phyloP scores from a whole-genome alignment of 2,329 filamentous ascomycete species.

The Sclerotinia trifoliorum region DNA sequence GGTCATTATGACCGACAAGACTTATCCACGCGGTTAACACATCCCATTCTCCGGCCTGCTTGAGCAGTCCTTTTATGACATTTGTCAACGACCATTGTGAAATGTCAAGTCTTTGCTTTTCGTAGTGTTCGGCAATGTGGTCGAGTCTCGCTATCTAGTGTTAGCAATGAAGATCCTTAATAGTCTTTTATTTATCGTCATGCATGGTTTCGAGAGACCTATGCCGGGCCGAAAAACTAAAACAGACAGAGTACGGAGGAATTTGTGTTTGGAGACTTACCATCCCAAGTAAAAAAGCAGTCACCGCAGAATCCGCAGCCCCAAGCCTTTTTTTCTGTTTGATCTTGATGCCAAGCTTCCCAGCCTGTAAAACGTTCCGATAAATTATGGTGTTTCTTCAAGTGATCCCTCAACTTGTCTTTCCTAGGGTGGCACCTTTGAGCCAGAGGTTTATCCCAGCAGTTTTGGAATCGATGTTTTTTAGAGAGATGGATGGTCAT shows the following conservation, averaged over 20 bases:
- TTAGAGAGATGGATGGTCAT: constrained; percentile 27
- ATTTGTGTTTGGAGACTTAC: constrained; percentile 24
- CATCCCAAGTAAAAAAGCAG: constrained; percentile 31
- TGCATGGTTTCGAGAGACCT: background rate
- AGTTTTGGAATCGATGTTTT: constrained; percentile 29
- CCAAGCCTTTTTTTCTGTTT: constrained; percentile 31
- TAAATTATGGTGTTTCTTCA: constrained; percentile 29
- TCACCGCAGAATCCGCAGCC: constrained; percentile 34
- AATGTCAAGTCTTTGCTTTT: constrained; percentile 25
- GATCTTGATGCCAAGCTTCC: constrained; percentile 29
- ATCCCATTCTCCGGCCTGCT: constrained; percentile 29
- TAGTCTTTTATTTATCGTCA: background rate
- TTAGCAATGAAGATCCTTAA: constrained; percentile 5
- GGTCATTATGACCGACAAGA: constrained; percentile 24
- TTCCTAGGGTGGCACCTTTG: constrained; percentile 28
- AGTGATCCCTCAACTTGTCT: constrained; percentile 33
- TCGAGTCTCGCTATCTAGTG: constrained; percentile 26
- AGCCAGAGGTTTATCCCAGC: constrained; percentile 21
- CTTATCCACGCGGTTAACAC: constrained; percentile 28
- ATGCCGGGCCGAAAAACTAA: background rate
- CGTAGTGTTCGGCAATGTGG: constrained; percentile 34
- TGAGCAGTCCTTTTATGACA: constrained; percentile 32
- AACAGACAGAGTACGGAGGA: background rate
- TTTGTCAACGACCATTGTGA: constrained; percentile 29
- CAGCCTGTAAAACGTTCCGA: constrained; percentile 23